These are phyloP conservation scores for Styphnolobium japonicum DNA, from an alignment of 306 rosid species.

Conservation along the genomic window DNA sequence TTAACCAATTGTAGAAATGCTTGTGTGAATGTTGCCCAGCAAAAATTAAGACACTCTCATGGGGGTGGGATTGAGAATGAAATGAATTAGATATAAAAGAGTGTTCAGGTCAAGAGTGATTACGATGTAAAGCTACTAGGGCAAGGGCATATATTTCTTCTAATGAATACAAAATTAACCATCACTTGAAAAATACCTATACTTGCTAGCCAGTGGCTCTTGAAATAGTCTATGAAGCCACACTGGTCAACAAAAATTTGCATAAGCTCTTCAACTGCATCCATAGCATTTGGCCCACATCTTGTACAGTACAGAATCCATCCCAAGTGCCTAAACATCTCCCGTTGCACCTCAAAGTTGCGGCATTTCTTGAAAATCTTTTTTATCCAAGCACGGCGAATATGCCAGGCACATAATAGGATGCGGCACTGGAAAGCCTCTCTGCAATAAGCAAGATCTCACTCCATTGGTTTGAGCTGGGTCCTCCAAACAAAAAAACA, in stretches of 20 bases:
- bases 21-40: background rate
- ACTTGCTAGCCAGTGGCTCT: constrained; percentile 55
- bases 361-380: constrained; percentile 57
- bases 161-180: constrained; percentile 8
- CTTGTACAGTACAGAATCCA: constrained; percentile 64
- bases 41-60: background rate
- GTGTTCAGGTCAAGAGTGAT: constrained; percentile 6
- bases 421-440: constrained; percentile 72
- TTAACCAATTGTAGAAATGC: background rate
- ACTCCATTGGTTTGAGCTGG: constrained; percentile 6
- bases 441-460: constrained; percentile 49
- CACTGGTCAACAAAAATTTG: constrained; percentile 79
- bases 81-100: constrained; percentile 4
- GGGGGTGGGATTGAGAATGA: background rate
- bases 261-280: constrained; percentile 70
- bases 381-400: constrained; percentile 70
- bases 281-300: constrained; percentile 54
- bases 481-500: background rate
- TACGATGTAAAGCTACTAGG: constrained; percentile 1
- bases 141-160: constrained; percentile 9
- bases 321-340: constrained; percentile 65
- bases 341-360: constrained; percentile 63
- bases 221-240: constrained; percentile 69
- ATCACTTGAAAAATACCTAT: constrained; percentile 50
- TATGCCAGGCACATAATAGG: constrained; percentile 65